Base-by-base conservation (phyloP, 2,329 filamentous ascomycete genomes). In the Aspergillus oerlinghausenensis region DNA sequence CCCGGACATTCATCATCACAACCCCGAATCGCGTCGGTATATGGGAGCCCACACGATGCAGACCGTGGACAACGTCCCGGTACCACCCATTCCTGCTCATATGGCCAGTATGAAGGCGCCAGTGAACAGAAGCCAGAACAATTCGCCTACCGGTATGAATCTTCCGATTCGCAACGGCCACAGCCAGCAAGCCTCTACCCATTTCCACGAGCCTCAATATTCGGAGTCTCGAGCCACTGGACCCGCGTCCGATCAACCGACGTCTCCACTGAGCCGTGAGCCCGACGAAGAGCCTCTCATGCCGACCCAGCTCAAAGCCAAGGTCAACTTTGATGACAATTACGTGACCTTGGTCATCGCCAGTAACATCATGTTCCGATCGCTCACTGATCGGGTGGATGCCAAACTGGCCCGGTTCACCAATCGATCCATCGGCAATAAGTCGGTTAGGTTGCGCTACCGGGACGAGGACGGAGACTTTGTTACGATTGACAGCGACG, bases 291-390 rank as follows among this genome's bases (percentile, higher is more conserved):
- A 82, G 69, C 64, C 78, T 73, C 78, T 65, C 55, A 80, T 81
- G 69, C 81, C 72, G 69, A 92, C 89, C 7, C 94, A 97, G 69
- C 82, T 99, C 52, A 97, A 97, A 76, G 92, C 97, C 51, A 96
- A 95, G 72, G 92, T 99, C 56, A 93, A 93, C 69, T 95, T 90
- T 70, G 90, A 94, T 49, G 88, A 89, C 49, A 94, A 92, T 69
- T 95, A 95, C 65, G 88, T 97, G 57, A 97, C 93, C 0, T 82
- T 99, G n/a, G 93, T 99, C 10, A 95, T 96, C 45, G 89, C 91
- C 32, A 95, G 91, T 75, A 96, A 95, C 71, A 97, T 97, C 67
- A 88, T 90, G 43, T 97, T 95, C 75, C 90, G 94, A 63, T 94
- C 90, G 25, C 81, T 99, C 55, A 92, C 94, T 62, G 94, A 97